phyloP scores from a whole-genome alignment of 305 asterid genomes.

The Galium porrigens region DNA sequence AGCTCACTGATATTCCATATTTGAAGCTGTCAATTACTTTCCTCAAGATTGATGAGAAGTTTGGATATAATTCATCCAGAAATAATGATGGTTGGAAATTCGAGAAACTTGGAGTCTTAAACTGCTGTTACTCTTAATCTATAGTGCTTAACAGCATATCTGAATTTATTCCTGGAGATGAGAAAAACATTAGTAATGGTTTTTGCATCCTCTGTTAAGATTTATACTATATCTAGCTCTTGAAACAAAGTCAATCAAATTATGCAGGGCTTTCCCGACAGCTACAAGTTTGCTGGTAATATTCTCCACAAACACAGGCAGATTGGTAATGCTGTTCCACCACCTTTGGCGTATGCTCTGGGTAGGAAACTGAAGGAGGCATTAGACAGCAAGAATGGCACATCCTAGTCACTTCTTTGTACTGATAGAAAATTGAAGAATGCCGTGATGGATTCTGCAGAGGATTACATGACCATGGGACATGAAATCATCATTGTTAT shows the following conservation, averaged over 20 bases:
- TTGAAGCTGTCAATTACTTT: neutral
- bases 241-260: neutral
- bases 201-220: neutral
- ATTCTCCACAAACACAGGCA: slow-evolving; percentile 33
- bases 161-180: no score
- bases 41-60: neutral
- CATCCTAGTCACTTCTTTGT: neutral
- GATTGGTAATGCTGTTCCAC: slow-evolving; percentile 46
- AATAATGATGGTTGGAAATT: no score
- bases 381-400: slow-evolving; percentile 12
- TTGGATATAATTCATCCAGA: no score
- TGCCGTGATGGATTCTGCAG: neutral
- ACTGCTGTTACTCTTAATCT: no score
- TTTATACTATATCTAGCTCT: neutral
- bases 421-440: neutral
- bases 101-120: no score
- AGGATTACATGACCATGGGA: neutral
- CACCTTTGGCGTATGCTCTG: slow-evolving; percentile 38
- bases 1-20: neutral
- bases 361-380: slow-evolving; percentile 43
- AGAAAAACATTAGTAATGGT: neutral
- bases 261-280: slow-evolving; percentile 37
- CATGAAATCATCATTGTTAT: neutral
- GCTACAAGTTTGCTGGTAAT: slow-evolving; percentile 31
- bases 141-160: no score